Percentiles rank a stretch among this genome's conserved stretches.
These are phyloP conservation scores for Umbelopsis sp. DNA, from an alignment of 192 early-diverging fungal genomes.

Conservation along the genomic window DNA sequence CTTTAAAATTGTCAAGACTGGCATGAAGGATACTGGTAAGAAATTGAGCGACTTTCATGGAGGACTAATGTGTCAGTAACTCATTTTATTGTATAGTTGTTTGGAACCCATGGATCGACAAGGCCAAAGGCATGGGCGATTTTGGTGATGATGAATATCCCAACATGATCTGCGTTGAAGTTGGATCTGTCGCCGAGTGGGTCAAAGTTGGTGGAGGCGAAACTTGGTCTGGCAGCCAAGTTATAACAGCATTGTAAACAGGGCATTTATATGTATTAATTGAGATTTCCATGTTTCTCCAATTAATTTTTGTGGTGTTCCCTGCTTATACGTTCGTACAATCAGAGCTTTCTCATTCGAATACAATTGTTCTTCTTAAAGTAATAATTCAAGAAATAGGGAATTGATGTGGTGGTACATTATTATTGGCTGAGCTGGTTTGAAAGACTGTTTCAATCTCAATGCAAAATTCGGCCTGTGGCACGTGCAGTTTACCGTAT, in stretches of 20 bases:
- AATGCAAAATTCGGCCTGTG: background rate
- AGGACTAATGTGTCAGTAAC: background rate
- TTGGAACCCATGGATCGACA: constrained; percentile 97
- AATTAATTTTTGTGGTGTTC: too few relatives aligned
- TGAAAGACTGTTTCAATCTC: constrained; percentile 1
- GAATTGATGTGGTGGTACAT: constrained; percentile 13
- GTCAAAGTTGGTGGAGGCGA: constrained; percentile 68
- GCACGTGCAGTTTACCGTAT: constrained; percentile 4
- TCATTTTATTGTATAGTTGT: constrained; percentile 59
- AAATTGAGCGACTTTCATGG: background rate
- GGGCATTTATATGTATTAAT: background rate
- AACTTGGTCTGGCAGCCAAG: constrained; percentile 75
- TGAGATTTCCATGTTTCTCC: too few relatives aligned
- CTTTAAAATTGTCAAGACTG: constrained; percentile 35
- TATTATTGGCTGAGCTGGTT: constrained; percentile 6
- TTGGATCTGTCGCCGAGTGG: constrained; percentile 69
- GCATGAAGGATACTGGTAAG: constrained; percentile 44
- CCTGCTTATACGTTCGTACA: too few relatives aligned
- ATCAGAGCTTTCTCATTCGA: too few relatives aligned
- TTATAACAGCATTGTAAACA: constrained; percentile 4
- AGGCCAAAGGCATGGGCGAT: constrained; percentile 87
- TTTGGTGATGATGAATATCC: constrained; percentile 87
- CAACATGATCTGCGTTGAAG: constrained; percentile 92
- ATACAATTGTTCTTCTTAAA: too few relatives aligned
- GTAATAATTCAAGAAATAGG: too few relatives aligned